Percentiles rank a stretch among this genome's conserved stretches.
phyloP scores from a whole-genome alignment of 768 basidiomycete species.

The Phlebiopsis gigantea region DNA sequence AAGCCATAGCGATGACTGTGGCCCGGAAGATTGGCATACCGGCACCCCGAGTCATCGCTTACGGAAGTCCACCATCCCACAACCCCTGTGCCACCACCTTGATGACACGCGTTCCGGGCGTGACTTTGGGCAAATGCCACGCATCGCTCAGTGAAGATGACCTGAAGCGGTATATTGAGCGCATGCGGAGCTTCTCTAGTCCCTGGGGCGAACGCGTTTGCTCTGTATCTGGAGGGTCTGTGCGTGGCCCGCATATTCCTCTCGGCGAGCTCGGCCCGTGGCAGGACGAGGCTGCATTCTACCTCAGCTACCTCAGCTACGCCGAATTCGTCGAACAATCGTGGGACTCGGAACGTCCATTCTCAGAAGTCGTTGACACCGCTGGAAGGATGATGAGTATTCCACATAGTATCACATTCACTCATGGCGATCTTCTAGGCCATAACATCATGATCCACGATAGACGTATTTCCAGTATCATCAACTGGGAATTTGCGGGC shows the following conservation, averaged over 20 bases:
- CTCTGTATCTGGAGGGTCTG: not conserved
- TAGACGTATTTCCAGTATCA: constrained; percentile 4
- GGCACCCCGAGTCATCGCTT: not conserved
- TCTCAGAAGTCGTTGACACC: not conserved
- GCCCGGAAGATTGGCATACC: not conserved
- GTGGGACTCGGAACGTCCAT: too few species aligned
- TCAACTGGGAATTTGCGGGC: constrained; percentile 11
- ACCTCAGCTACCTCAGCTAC: too few species aligned
- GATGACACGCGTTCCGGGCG: constrained; percentile 3
- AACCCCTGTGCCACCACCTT: not conserved
- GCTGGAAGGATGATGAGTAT: not conserved
- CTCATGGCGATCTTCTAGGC: constrained; percentile 6
- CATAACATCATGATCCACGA: constrained; percentile 7
- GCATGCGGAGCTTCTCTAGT: not conserved
- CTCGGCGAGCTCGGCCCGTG: not conserved
- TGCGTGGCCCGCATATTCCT: not conserved
- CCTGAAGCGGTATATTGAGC: not conserved
- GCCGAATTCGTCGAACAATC: too few species aligned
- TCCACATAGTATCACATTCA: not conserved
- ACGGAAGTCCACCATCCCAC: not conserved
- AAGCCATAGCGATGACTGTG: not conserved
- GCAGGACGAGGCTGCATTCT: not conserved
- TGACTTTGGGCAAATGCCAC: not conserved
- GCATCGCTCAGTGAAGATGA: not conserved
- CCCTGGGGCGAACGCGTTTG: not conserved